phyloP scores from a whole-genome alignment of 257 asterid species.

The Jasminum sambac region DNA sequence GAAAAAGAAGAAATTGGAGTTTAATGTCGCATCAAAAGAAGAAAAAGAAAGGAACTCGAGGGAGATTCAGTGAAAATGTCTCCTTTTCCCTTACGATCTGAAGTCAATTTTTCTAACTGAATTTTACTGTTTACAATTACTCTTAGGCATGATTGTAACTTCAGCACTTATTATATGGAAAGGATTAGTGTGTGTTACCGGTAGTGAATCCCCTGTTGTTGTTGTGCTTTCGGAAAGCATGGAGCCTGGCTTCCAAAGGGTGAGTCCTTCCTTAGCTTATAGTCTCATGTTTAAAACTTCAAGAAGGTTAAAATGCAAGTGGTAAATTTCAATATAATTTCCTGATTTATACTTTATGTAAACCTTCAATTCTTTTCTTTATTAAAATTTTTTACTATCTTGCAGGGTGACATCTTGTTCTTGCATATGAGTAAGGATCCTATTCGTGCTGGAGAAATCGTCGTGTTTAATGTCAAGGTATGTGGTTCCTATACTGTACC shows the following conservation, averaged over 20 bases:
- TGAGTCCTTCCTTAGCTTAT: constrained; percentile 42
- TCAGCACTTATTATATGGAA: constrained; percentile 99
- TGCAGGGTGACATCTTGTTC: constrained; percentile 99
- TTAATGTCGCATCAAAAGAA: too few relatives aligned
- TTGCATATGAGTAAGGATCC: constrained; percentile 95
- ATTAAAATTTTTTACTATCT: constrained; percentile 19
- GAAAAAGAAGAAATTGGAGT: too few relatives aligned
- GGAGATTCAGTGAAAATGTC: too few relatives aligned
- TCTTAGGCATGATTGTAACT: constrained; percentile 91
- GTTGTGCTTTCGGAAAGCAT: constrained; percentile 99
- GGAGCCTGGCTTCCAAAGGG: constrained; percentile 99
- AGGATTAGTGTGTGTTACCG: constrained; percentile 92
- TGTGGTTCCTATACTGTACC: constrained; percentile 26
- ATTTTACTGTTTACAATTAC: constrained; percentile 8
- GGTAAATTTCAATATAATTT: too few relatives aligned
- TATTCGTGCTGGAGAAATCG: constrained; percentile 98
- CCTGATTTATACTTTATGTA: constrained; percentile 2
- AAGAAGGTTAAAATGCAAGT: too few relatives aligned
- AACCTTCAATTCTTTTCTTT: background rate
- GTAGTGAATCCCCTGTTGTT: constrained; percentile 99
- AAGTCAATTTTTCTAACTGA: background rate
- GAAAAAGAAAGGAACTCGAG: too few relatives aligned
- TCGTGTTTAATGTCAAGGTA: constrained; percentile 94
- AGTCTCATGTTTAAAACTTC: background rate
- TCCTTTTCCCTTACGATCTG: background rate